Base-by-base conservation (phyloP, 1,284 basidiomycete genomes). In the Tilletia indica region DNA sequence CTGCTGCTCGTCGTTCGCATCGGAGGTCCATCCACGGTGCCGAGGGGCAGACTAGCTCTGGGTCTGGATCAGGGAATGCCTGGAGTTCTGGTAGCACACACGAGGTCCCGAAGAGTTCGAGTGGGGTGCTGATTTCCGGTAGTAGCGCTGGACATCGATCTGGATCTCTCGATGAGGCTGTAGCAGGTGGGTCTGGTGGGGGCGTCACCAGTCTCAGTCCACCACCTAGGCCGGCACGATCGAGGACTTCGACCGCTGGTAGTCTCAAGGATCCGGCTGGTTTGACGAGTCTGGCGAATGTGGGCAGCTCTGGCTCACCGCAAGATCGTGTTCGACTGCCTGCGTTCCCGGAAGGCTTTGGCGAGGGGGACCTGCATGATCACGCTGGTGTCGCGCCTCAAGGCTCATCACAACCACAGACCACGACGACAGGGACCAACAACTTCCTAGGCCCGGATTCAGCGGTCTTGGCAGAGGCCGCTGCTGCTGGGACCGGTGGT, bases 21-120 rank as follows among this genome's bases (percentile, higher is more conserved):
- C 31, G 61, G 31, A 25, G 61, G 16, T 2, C 31, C 11, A 36
- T 6, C 34, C 61, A 38, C 31, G 38, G 19, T 39, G 61, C 16
- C 6, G 34, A 36, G 36, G 61, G 25, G 12, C 61, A 64, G 12
- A 12, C 6, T 2, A 64, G 61, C 34, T 64, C 61, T 4, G 61
- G 61, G 25, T 38, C 31, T 39, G 61, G 61, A 9, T 64, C 61
- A 14, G 61, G 61, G 5, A 38, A 64, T 42, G 61, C 61, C 2
- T 64, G 61, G 61, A 64, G 61, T 36, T 64, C 61, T 9, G 61
- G 61, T 6, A 64, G 61, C 34, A 64, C 61, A 16, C 61, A 64
- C 38, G 61, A 64, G 42, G 61, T 38, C 8, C 61, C 61, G n/a
- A 64, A 64, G 38, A 64, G 61, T 36, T 64, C 61, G 38, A 64